Base-by-base conservation (phyloP, 306 rosid species). In the Cucurbita ficifolia region DNA sequence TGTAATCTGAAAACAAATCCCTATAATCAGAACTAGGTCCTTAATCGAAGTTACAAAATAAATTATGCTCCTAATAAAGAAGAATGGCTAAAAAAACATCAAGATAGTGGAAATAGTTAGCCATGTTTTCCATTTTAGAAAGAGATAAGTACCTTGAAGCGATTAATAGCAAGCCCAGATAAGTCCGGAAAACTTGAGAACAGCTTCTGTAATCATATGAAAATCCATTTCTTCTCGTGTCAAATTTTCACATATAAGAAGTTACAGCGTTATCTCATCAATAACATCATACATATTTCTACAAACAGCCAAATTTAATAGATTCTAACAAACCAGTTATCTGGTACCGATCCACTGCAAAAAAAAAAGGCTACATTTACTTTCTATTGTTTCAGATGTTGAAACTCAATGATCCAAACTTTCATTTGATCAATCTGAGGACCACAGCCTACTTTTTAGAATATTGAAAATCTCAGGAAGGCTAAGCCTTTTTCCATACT, bases 401-500 rank as follows among this genome's bases (percentile, higher is more conserved):
- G 8, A 40, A 18, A 40, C 45, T 39, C 48, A 7, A 62, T 2
- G n/a, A 39, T 62, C 49, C 70, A 39, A 62, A 36, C 49, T 43
- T 45, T 18, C 54, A 45, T 11, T 43, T 21, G 54, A 67, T 42
- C 72, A 43, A 22, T 68, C 24, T 21, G 56, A 65, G 52, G 72
- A 70, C 78, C 63, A 84, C 82, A 62, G 68, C 73, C 81, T 82
- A 79, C 69, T 76, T 53, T 57, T 78, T 16, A 79, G 84, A 69
- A 62, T 50, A 72, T 80, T 42, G 77, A 86, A 79, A 50, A 87
- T 83, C 72, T 90, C 89, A 14, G 69, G 76, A 64, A 88, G 83
- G 76, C 88, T 84, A 39, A 88, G 80, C 77, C 84, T 90, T 85
- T 84, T 87, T 74, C 91, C 83, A 68, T 83, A 87, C 78, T 84